Evolutionary conservation across 805 yeast species (phyloP), one percentile per base, ranked within the genome.

Genomic region (Yarrowia sp.): DNA sequence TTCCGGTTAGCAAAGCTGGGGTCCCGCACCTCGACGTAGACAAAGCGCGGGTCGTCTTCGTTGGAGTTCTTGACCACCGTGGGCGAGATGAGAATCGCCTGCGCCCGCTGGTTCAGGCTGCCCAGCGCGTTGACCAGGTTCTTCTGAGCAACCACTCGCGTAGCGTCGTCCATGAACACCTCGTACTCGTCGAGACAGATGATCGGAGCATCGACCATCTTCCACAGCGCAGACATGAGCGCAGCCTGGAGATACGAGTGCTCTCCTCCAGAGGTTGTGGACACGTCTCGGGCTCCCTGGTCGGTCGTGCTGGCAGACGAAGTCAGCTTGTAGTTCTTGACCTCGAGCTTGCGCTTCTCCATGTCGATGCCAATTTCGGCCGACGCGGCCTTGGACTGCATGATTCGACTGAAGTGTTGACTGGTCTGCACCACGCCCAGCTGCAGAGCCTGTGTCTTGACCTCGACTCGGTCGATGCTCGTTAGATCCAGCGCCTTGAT

Each of bases 171-270:
- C 99, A 94, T 94, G 69, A 86, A 94, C 19, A 94, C 99, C 74
- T 94, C 99, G 72, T 77, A 94, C 73, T 94, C 99, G 74, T 94
- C 99, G 64, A 94, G 76, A 0, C 97, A 97, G 64, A 96, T 82
- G 18, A 94, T 81, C 62, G 88, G 83, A 0, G 96, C 86, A 64
- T 87, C 84, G 97, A 94, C 92, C 25, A 90, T 86, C 66, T 84
- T 84, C 99, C 99, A 94, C 27, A 96, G 87, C 0, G 97, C 87
- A 64, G 93, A 77, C 47, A 94, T 74, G 63, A 94, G 79, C 0
- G 97, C 88, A 65, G 93, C 85, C 72, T 96, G 99, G 0, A 97
- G 85, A 72, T 87, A 93, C 0, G 97, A 90, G 71, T 92, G 92
- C 71, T 94, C 99, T 47, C 99, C 99, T 35, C 99, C 99, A 1